These are phyloP conservation scores for Petunia hybrid DNA, from an alignment of 305 asterid species.

Conservation along the genomic window DNA sequence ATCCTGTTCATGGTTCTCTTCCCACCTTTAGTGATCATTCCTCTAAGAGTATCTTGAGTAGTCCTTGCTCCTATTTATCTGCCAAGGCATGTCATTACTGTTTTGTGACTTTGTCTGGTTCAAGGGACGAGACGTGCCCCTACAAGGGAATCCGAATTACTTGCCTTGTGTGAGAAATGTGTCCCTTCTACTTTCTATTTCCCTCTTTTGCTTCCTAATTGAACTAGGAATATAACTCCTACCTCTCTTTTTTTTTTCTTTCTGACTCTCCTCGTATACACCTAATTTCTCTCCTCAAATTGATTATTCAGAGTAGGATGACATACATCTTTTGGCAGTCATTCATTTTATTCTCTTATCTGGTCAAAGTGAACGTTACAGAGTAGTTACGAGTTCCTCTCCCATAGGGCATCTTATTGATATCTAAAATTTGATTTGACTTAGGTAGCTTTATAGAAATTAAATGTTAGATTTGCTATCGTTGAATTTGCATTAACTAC, in stretches of 20 bases:
- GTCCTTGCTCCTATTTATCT: neutral
- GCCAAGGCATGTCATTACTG: neutral
- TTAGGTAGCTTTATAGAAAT: neutral
- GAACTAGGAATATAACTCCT: neutral
- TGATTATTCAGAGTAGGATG: neutral
- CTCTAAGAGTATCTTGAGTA: neutral
- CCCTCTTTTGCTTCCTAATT: neutral
- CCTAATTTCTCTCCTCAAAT: neutral
- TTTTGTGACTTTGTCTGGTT: neutral
- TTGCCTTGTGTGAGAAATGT: neutral
- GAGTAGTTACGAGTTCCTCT: neutral
- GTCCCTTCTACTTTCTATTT: neutral
- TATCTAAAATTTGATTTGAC: neutral
- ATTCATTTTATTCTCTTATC: neutral
- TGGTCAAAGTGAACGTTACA: neutral
- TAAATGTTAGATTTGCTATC: neutral
- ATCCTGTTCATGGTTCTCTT: neutral
- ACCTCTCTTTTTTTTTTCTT: neutral
- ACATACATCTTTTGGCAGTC: neutral
- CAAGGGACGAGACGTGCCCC: neutral
- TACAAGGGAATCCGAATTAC: neutral
- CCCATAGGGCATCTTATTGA: neutral
- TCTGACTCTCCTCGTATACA: neutral
- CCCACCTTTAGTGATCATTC: neutral
- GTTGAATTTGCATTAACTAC: neutral